Percentiles rank a stretch among this genome's conserved stretches.
Evolutionary conservation across 768 basidiomycete genomes (phyloP).

Genomic region (Mycena metata): DNA sequence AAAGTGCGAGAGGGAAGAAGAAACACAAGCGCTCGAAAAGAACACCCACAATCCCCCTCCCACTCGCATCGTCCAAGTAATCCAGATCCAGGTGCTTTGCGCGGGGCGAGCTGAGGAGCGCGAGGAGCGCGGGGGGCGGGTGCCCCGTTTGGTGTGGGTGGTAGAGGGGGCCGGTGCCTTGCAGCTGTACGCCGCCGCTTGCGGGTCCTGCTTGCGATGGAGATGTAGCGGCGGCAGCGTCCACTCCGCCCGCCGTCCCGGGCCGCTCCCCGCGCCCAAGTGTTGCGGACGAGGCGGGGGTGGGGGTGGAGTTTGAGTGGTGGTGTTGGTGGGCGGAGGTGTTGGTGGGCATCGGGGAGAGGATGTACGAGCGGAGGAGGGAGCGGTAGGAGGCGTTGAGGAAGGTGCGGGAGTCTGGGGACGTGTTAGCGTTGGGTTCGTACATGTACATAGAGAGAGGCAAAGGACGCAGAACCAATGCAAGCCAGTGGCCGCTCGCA

Average conservation of each 20-base stretch:
- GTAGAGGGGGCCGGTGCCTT: background rate
- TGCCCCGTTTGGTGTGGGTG: background rate
- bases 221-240: too few species aligned
- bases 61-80: conserved; percentile 83
- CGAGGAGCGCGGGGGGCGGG: conserved; percentile 61
- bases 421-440: background rate
- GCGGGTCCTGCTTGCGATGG: too few species aligned
- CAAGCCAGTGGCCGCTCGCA: background rate
- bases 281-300: too few species aligned
- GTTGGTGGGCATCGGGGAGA: conserved; percentile 62
- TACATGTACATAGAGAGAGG: too few species aligned
- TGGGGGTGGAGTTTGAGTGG: background rate
- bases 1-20: too few species aligned
- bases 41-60: conserved; percentile 48
- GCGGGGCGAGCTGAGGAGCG: conserved; percentile 79
- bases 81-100: conserved; percentile 80
- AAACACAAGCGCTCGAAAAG: background rate
- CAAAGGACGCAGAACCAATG: too few species aligned
- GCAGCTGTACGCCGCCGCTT: background rate
- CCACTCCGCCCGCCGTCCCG: too few species aligned
- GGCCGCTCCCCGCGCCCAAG: too few species aligned
- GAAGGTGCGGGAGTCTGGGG: conserved; percentile 80
- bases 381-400: conserved; percentile 83
- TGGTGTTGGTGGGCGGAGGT: conserved; percentile 26
- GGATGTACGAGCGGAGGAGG: conserved; percentile 78